phyloP scores from a whole-genome alignment of 495 filamentous ascomycete genomes.

The Penicillium simplicissimum region DNA sequence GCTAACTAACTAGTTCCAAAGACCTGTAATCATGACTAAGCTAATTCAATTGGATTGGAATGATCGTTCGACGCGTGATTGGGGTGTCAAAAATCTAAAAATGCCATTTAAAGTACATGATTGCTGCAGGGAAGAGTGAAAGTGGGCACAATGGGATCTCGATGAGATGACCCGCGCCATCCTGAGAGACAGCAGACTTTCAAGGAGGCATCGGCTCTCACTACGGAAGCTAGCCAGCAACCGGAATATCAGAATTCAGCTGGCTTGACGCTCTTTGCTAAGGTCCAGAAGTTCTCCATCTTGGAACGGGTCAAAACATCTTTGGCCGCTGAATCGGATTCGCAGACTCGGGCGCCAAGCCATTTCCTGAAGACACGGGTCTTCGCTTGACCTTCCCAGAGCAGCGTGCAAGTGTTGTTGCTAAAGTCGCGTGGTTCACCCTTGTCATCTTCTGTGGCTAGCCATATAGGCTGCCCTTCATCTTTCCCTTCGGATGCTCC shows the following conservation, averaged over 20 bases:
- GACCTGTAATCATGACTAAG: no score
- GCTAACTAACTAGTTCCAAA: no score
- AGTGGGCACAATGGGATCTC: slow-evolving; percentile 10
- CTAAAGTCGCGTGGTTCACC: slow-evolving; percentile 78
- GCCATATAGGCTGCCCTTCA: slow-evolving; percentile 65
- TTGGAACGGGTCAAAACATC: slow-evolving; percentile 76
- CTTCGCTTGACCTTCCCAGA: slow-evolving; percentile 88
- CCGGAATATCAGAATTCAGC: slow-evolving; percentile 28
- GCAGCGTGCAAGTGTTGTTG: slow-evolving; percentile 72
- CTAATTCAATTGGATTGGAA: no score
- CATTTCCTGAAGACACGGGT: slow-evolving; percentile 79
- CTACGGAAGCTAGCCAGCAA: background rate
- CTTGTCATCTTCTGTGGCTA: slow-evolving; percentile 75
- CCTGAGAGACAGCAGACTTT: background rate
- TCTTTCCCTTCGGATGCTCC: slow-evolving; percentile 59
- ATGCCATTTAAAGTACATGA: background rate
- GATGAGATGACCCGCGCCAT: background rate
- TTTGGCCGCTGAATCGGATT: slow-evolving; percentile 84
- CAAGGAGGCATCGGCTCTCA: background rate
- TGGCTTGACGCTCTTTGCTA: slow-evolving; percentile 71
- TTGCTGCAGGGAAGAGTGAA: slow-evolving; percentile 13
- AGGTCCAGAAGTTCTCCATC: slow-evolving; percentile 95
- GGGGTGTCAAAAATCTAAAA: background rate
- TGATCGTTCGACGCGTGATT: background rate
- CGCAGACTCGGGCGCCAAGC: slow-evolving; percentile 75